Base-by-base conservation (phyloP, 2,329 filamentous ascomycete species). In the Incumbomyces lentus region DNA sequence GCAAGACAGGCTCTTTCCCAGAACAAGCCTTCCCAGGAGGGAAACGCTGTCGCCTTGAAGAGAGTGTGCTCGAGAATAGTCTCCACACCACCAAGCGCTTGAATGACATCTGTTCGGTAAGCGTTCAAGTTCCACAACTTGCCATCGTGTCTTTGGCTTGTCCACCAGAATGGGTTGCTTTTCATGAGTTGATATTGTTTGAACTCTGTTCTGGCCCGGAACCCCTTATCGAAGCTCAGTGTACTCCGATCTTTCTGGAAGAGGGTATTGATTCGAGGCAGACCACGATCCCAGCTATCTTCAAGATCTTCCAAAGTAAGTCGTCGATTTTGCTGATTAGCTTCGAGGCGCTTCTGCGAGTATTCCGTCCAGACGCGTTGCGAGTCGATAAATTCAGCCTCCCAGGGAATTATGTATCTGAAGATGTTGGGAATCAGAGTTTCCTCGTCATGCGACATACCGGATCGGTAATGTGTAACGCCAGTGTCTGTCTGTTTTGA, bases 141-240 rank as follows among this genome's bases (percentile, higher is more conserved):
- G 62, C 92, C 92, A 59, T 98, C 92, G 60, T 98, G 93, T 33
- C 92, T 76, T 65, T 96, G 90, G 59, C 86, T 94, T 3, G 92
- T 98, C 92, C 92, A 98, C 88, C 89, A 95, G 74, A 96, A 96
- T 0, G 92, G 92, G 62, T 96, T 95, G 68, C 84, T 93, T 78
- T 94, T 95, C 90, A 98, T 96, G 50, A 96, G 74, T 64, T 96
- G 90, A 62, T 96, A 98, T 26, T 92, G 82, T 73, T 98, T 98
- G 73, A 98, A 98, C 64, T 98, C 92, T 10, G 90, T 87, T 45
- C 92, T 78, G 12, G 89, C 82, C 56, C 92, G 83, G 81, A 96
- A 98, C 46, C 92, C 92, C 69, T 98, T 98, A 71, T 98, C 92
- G 60, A 98, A 98, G 60, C 87, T 94, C 53, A 98, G 75, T 0